phyloP scores from a whole-genome alignment of 2,329 filamentous ascomycete genomes.

The Beauveria bassiana region DNA sequence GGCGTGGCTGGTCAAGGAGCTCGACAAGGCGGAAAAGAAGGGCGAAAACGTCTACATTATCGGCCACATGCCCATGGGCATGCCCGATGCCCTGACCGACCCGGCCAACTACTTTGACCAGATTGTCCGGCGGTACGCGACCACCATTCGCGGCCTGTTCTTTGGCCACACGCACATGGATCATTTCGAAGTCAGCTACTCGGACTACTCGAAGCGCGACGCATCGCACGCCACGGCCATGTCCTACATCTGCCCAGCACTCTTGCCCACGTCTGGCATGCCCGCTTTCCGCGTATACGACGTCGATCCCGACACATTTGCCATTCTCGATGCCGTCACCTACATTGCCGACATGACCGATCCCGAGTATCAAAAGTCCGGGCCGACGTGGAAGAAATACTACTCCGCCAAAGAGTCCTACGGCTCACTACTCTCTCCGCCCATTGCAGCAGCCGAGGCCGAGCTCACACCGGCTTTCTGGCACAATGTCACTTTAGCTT shows the following conservation, averaged over 20 bases:
- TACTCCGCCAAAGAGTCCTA: constrained; percentile 66
- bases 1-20: constrained; percentile 44
- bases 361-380: constrained; percentile 32
- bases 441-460: constrained; percentile 24
- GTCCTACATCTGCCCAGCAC: constrained; percentile 46
- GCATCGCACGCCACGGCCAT: constrained; percentile 38
- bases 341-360: constrained; percentile 47
- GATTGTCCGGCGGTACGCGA: constrained; percentile 44
- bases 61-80: constrained; percentile 48
- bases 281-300: constrained; percentile 52
- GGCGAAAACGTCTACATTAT: constrained; percentile 51
- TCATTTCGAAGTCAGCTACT: constrained; percentile 48
- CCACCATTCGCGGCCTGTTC: constrained; percentile 48
- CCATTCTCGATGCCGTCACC: constrained; percentile 43
- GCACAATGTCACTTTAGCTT: constrained; percentile 45
- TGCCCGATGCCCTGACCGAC: constrained; percentile 43
- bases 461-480: constrained; percentile 51
- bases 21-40: constrained; percentile 43
- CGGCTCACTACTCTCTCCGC: constrained; percentile 44
- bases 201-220: constrained; percentile 35
- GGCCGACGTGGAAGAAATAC: constrained; percentile 44
- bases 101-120: constrained; percentile 47
- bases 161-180: constrained; percentile 52
- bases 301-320: constrained; percentile 51
- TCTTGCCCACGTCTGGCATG: constrained; percentile 47